Conservation (phyloP, 2,329 filamentous ascomycete genomes). For the Phialophora chinensis region DNA sequence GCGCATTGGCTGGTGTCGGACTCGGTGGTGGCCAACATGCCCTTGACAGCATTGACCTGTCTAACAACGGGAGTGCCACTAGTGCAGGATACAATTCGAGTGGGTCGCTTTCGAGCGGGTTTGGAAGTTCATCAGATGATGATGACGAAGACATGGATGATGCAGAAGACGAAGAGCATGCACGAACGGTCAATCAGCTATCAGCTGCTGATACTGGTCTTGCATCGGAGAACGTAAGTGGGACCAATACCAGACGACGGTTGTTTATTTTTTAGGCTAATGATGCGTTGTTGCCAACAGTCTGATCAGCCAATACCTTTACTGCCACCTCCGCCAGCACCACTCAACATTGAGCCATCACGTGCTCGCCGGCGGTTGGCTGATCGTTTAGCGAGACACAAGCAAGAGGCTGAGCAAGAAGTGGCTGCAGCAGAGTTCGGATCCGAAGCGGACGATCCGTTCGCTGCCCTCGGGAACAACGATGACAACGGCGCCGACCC, state of each 20-base stretch:
- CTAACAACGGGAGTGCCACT: conserved; percentile 68
- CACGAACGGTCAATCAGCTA: conserved; percentile 30
- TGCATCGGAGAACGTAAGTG: conserved; percentile 70
- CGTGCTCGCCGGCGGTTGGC: conserved; percentile 88
- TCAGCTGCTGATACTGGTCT: conserved; percentile 35
- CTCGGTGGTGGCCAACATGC: conserved; percentile 67
- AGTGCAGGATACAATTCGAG: conserved; percentile 74
- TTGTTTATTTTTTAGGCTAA: conserved; percentile 58
- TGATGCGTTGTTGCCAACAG: conserved; percentile 30
- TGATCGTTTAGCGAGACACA: conserved; percentile 78
- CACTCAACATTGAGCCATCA: conserved; percentile 83
- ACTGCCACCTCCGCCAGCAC: conserved; percentile 67
- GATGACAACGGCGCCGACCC: conserved; percentile 45
- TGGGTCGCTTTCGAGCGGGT: conserved; percentile 81
- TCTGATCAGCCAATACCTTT: conserved; percentile 53
- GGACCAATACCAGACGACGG: conserved; percentile 44
- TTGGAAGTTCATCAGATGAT: conserved; percentile 93
- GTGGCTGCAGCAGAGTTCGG: conserved; percentile 41
- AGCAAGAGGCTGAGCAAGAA: conserved; percentile 51
- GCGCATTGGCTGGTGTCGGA: conserved; percentile 78
- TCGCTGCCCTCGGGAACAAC: conserved; percentile 48
- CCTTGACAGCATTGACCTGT: conserved; percentile 70
- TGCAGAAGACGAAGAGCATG: conserved; percentile 35
- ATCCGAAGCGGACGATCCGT: conserved; percentile 40
- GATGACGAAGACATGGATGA: conserved; percentile 94